phyloP scores from a whole-genome alignment of 805 yeast genomes.

The Metschnikowia lochheadii region DNA sequence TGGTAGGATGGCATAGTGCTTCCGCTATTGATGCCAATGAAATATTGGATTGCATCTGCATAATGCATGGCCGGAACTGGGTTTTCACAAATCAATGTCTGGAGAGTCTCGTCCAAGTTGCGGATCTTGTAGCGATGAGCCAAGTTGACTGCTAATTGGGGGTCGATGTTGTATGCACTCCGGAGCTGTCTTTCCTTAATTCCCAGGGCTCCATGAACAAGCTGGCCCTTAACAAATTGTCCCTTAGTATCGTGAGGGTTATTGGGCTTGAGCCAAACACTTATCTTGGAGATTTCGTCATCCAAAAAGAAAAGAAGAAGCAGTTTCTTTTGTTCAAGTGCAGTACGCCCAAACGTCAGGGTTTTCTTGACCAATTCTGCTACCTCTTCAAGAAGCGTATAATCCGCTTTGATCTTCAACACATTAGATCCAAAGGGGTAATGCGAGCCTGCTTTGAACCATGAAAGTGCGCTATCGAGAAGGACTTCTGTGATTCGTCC shows the following conservation, averaged over 20 bases:
- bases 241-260: slow-evolving; percentile 41
- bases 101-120: slow-evolving; percentile 38
- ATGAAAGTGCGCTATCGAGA: slow-evolving; percentile 64
- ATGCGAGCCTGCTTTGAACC: slow-evolving; percentile 64
- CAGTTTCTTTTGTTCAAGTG: slow-evolving; percentile 46
- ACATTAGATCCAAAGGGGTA: slow-evolving; percentile 87
- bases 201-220: too few species aligned
- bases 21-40: slow-evolving; percentile 39
- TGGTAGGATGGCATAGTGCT: slow-evolving; percentile 37
- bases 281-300: slow-evolving; percentile 68
- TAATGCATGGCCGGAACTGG: slow-evolving; percentile 58
- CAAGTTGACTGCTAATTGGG: slow-evolving; percentile 68
- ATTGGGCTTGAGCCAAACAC: slow-evolving; percentile 74
- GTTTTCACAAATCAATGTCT: slow-evolving; percentile 43
- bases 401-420: slow-evolving; percentile 66
- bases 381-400: slow-evolving; percentile 52
- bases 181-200: slow-evolving; percentile 32
- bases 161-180: slow-evolving; percentile 62
- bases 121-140: slow-evolving; percentile 53
- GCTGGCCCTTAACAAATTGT: slow-evolving; percentile 20
- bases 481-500: slow-evolving; percentile 47
- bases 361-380: slow-evolving; percentile 28
- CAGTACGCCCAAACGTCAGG: slow-evolving; percentile 20
- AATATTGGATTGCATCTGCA: slow-evolving; percentile 58
- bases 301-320: slow-evolving; percentile 61